phyloP scores from a whole-genome alignment of 345 rosid species.

The Dovyalis caffra region DNA sequence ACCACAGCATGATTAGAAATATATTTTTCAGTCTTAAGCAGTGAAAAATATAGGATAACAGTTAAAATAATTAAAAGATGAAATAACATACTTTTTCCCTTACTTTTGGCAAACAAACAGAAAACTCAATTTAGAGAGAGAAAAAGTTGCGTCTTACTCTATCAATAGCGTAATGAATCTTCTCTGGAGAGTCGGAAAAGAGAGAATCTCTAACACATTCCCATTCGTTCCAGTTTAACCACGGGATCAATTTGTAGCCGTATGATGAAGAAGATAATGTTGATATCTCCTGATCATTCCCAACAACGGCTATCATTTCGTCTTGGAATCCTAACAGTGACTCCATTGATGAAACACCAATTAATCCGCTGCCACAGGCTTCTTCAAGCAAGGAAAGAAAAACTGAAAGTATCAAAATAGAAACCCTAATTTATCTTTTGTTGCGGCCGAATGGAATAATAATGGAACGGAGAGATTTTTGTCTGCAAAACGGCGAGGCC shows the following conservation, averaged over 20 bases:
- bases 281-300: conserved; percentile 15
- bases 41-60: neutral
- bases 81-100: neutral
- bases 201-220: conserved; percentile 70
- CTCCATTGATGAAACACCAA: conserved; percentile 27
- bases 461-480: neutral
- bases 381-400: neutral
- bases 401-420: neutral
- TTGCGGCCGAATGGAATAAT: neutral
- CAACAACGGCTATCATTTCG: conserved; percentile 33
- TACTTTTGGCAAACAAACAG: neutral
- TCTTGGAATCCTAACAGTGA: conserved; percentile 39
- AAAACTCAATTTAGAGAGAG: conserved; percentile 1
- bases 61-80: too few species aligned
- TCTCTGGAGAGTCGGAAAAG: conserved; percentile 63
- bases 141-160: conserved; percentile 45
- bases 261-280: conserved; percentile 28
- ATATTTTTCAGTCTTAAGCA: neutral
- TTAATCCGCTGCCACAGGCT: neutral
- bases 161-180: conserved; percentile 50
- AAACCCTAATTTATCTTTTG: neutral
- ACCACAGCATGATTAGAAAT: neutral
- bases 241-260: conserved; percentile 70
- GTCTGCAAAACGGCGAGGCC: neutral
- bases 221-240: conserved; percentile 97